Conservation (phyloP, 208 protist species). For the Leishmania turanica region DNA sequence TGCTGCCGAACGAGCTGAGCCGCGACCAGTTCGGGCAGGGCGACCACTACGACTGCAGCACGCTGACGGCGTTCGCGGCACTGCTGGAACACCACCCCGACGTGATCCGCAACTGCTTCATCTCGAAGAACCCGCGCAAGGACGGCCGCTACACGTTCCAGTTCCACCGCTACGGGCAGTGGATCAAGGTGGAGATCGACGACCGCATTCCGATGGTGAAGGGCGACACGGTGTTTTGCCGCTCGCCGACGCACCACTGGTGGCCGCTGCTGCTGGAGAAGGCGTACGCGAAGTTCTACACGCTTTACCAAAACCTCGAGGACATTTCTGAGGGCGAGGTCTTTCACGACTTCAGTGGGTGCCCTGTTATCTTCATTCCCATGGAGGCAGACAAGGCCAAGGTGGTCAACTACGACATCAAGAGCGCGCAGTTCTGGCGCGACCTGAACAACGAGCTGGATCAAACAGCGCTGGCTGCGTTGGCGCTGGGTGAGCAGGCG, state of each 20-base stretch:
- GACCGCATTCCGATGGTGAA: conserved; percentile 65
- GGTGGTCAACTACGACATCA: conserved; percentile 52
- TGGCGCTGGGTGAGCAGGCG: conserved; percentile 45
- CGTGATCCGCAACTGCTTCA: conserved; percentile 60
- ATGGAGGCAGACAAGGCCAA: conserved; percentile 48
- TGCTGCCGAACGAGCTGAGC: conserved; percentile 50
- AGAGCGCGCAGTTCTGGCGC: conserved; percentile 64
- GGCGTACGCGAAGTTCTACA: conserved; percentile 89
- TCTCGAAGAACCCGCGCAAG: conserved; percentile 53
- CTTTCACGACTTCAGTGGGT: conserved; percentile 67
- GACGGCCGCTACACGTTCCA: conserved; percentile 11
- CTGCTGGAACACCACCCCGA: conserved; percentile 52
- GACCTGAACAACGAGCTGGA: conserved; percentile 42
- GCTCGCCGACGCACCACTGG: conserved; percentile 67
- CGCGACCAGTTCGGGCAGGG: conserved; percentile 63
- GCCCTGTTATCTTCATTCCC: conserved; percentile 50
- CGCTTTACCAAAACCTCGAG: conserved; percentile 64
- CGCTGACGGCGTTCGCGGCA: conserved; percentile 50
- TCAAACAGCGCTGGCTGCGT: conserved; percentile 46
- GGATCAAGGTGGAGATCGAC: conserved; percentile 58
- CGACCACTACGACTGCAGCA: conserved; percentile 65
- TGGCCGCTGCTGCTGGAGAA: conserved; percentile 77
- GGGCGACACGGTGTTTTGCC: conserved; percentile 63
- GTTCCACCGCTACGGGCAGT: conserved; percentile 15
- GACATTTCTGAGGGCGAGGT: conserved; percentile 48